Evolutionary conservation across 352 stramenopile species (phyloP).

Genomic region (Pythium grandisporangium): DNA sequence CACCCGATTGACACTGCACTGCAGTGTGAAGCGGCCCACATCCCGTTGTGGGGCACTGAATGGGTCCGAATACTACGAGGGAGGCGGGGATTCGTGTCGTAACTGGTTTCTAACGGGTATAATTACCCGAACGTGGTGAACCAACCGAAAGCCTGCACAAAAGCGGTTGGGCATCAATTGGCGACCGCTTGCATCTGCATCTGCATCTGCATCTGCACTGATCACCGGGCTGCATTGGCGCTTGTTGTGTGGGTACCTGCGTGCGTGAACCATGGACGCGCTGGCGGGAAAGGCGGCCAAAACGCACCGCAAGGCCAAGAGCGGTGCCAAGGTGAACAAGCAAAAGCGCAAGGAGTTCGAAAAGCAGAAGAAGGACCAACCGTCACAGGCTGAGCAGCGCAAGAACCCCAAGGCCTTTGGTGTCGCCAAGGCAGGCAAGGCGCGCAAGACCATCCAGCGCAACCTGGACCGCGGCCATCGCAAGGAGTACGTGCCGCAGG

Average conservation of each 20-base stretch:
- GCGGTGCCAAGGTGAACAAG: slow-evolving; percentile 90
- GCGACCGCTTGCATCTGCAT: no score
- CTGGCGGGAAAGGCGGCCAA: slow-evolving; percentile 35
- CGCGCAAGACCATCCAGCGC: slow-evolving; percentile 95
- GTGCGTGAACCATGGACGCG: slow-evolving; percentile 20
- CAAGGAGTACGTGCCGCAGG: slow-evolving; percentile 95
- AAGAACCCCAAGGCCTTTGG: slow-evolving; percentile 97
- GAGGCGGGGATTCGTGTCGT: no score
- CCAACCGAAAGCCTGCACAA: no score
- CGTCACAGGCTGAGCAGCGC: slow-evolving; percentile 83
- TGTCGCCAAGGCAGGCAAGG: slow-evolving; percentile 94
- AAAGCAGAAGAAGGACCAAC: slow-evolving; percentile 77
- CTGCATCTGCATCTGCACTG: no score
- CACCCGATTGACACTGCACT: no score
- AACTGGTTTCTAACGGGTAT: no score
- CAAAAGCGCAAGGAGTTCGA: slow-evolving; percentile 91
- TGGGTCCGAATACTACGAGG: no score
- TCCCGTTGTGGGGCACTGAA: no score
- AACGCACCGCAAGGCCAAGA: slow-evolving; percentile 77
- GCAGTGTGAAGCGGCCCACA: no score
- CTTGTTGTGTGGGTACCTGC: neutral
- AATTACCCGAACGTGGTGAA: no score
- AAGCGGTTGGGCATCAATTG: no score
- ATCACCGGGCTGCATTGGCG: neutral
- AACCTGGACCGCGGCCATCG: slow-evolving; percentile 96